phyloP scores from a whole-genome alignment of 2,329 filamentous ascomycete genomes.

The Shiraia sp. region DNA sequence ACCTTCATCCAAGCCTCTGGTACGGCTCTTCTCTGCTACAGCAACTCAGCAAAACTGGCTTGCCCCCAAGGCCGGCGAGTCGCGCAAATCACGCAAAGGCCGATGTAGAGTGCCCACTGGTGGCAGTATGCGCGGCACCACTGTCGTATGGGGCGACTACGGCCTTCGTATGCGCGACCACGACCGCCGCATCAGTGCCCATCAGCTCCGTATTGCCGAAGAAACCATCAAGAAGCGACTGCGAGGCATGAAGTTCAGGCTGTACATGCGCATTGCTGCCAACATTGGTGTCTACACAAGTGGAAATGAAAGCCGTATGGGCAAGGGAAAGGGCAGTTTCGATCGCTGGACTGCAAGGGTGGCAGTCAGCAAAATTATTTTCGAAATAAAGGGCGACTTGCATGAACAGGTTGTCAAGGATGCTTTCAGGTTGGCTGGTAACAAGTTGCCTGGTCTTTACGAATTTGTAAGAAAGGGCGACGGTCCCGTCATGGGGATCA shows the following conservation, averaged over 20 bases:
- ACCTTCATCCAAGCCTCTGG: constrained; percentile 13
- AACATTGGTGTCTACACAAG: constrained; percentile 95
- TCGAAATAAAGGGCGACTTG: constrained; percentile 87
- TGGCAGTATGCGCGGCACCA: constrained; percentile 89
- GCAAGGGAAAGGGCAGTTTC: constrained; percentile 96
- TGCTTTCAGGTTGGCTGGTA: constrained; percentile 89
- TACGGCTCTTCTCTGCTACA: constrained; percentile 75
- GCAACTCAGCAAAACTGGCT: constrained; percentile 71
- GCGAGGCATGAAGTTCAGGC: constrained; percentile 85
- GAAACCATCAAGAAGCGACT: constrained; percentile 89
- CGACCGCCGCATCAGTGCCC: constrained; percentile 84
- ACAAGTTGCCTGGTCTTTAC: constrained; percentile 90
- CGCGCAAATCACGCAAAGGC: constrained; percentile 87
- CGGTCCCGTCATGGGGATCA: constrained; percentile 86
- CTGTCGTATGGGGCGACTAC: constrained; percentile 94
- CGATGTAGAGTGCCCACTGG: constrained; percentile 86
- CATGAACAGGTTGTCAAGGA: constrained; percentile 95
- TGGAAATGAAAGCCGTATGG: constrained; percentile 98
- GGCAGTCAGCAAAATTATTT: constrained; percentile 86
- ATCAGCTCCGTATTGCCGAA: constrained; percentile 86
- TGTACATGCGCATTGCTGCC: constrained; percentile 89
- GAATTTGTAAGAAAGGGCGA: constrained; percentile 95
- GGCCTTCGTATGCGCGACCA: constrained; percentile 92
- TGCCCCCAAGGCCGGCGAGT: constrained; percentile 76
- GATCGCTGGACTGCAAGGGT: constrained; percentile 95